These are phyloP conservation scores for Agaricus subrufescens DNA, from an alignment of 768 basidiomycete species.

Conservation along the genomic window DNA sequence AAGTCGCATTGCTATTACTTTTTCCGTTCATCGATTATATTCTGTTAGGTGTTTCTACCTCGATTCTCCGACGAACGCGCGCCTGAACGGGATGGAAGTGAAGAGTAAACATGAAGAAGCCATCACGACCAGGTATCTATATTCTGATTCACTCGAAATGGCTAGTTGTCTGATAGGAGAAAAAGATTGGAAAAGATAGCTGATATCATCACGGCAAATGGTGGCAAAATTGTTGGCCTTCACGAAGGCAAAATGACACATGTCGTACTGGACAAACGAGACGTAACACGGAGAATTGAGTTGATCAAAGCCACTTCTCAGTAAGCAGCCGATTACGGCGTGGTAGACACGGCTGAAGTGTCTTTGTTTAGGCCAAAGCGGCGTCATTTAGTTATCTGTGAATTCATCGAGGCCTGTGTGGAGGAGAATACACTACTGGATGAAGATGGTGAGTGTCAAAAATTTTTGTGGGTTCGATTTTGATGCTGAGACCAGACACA, in stretches of 20 bases:
- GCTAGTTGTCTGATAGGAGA: slow-evolving; percentile 8
- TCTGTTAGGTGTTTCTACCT: slow-evolving; percentile 79
- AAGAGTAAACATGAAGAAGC: slow-evolving; percentile 48
- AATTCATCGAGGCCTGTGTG: slow-evolving; percentile 73
- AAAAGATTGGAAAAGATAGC: slow-evolving; percentile 52
- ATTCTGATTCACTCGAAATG: not conserved
- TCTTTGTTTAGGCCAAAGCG: slow-evolving; percentile 62
- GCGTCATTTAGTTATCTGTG: slow-evolving; percentile 70
- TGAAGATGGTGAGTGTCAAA: slow-evolving; percentile 64
- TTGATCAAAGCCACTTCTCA: slow-evolving; percentile 68
- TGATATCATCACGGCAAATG: slow-evolving; percentile 56
- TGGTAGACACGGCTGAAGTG: slow-evolving; percentile 9
- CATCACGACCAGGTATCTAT: slow-evolving; percentile 48
- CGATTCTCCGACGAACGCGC: slow-evolving; percentile 75
- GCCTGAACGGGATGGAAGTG: slow-evolving; percentile 54
- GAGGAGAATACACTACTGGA: slow-evolving; percentile 82
- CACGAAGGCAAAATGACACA: slow-evolving; percentile 82
- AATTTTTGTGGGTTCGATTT: not conserved
- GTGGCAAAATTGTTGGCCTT: slow-evolving; percentile 67
- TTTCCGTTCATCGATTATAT: slow-evolving; percentile 2
- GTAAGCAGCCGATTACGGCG: slow-evolving; percentile 34
- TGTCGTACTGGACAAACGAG: slow-evolving; percentile 78
- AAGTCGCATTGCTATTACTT: slow-evolving; percentile 19
- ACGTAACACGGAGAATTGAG: slow-evolving; percentile 65
- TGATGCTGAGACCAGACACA: slow-evolving; percentile 7